These are phyloP conservation scores for Fraxinus albicans DNA, from an alignment of 305 asterid genomes.

Conservation along the genomic window DNA sequence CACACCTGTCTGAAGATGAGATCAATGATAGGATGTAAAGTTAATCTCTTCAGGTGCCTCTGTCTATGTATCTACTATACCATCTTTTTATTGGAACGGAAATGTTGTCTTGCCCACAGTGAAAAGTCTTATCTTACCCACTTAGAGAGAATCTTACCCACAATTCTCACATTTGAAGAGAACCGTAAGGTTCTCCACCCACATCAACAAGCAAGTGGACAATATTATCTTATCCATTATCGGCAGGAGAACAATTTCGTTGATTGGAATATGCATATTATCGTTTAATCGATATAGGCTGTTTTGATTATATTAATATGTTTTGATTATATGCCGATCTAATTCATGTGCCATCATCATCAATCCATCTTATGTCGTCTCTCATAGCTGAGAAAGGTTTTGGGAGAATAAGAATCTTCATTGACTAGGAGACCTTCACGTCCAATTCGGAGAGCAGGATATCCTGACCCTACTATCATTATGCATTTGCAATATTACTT, in stretches of 20 bases:
- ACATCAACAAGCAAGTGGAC: too few relatives aligned
- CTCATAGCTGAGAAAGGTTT: neutral
- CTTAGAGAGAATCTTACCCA: too few relatives aligned
- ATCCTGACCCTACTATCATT: too few relatives aligned
- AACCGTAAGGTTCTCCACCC: too few relatives aligned
- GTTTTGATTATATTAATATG: neutral
- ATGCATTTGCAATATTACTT: neutral
- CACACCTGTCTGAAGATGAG: slow-evolving; percentile 2
- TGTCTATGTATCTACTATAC: neutral
- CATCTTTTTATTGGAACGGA: neutral
- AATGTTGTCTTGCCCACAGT: too few relatives aligned
- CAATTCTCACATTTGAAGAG: too few relatives aligned
- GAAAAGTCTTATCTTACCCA: too few relatives aligned
- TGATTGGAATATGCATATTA: neutral
- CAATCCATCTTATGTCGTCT: neutral
- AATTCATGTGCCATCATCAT: neutral
- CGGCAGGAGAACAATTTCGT: too few relatives aligned
- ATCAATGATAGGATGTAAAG: neutral
- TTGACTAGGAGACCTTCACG: too few relatives aligned
- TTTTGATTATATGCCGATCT: too few relatives aligned
- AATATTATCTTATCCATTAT: too few relatives aligned
- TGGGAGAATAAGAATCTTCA: neutral
- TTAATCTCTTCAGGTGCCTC: neutral
- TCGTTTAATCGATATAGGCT: neutral
- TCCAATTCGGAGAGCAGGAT: too few relatives aligned